Conservation (phyloP, 805 yeast genomes). For the Saccharomycopsis malanga region DNA sequence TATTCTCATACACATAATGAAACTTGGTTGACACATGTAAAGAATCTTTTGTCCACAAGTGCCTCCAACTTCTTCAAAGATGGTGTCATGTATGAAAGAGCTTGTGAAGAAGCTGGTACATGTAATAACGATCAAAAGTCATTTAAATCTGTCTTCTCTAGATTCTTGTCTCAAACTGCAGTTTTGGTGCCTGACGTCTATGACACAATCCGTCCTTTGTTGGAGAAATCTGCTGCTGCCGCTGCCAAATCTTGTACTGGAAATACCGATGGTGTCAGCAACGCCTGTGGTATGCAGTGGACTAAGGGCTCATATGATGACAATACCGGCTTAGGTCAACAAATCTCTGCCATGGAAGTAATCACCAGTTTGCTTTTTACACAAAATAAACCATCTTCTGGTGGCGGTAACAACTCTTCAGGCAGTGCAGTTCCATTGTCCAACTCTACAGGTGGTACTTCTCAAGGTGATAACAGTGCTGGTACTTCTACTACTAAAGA, state of each 20-base stretch:
- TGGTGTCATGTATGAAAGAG: constrained; percentile 58
- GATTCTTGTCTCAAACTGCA: constrained; percentile 59
- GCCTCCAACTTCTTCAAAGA: constrained; percentile 41
- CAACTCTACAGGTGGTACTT: constrained; percentile 45
- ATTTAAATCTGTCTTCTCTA: constrained; percentile 62
- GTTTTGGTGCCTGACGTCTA: constrained; percentile 50
- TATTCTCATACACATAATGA: constrained; percentile 54
- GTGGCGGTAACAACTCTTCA: background rate
- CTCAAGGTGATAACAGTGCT: constrained; percentile 44
- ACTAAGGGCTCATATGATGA: constrained; percentile 52
- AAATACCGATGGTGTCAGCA: constrained; percentile 37
- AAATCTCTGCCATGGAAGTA: constrained; percentile 67
- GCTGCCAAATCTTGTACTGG: constrained; percentile 80
- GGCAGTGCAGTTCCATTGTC: constrained; percentile 13
- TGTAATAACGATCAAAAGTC: constrained; percentile 74
- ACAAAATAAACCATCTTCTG: constrained; percentile 19
- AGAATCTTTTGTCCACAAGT: constrained; percentile 40
- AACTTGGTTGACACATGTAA: constrained; percentile 51
- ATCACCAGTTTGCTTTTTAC: constrained; percentile 40
- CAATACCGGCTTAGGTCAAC: constrained; percentile 75
- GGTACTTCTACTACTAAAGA: constrained; percentile 30
- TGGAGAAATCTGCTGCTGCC: constrained; percentile 51
- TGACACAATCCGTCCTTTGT: constrained; percentile 38
- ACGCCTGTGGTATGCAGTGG: constrained; percentile 69
- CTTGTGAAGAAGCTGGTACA: constrained; percentile 50